phyloP scores from a whole-genome alignment of 805 yeast species.

The Candida oleophila region DNA sequence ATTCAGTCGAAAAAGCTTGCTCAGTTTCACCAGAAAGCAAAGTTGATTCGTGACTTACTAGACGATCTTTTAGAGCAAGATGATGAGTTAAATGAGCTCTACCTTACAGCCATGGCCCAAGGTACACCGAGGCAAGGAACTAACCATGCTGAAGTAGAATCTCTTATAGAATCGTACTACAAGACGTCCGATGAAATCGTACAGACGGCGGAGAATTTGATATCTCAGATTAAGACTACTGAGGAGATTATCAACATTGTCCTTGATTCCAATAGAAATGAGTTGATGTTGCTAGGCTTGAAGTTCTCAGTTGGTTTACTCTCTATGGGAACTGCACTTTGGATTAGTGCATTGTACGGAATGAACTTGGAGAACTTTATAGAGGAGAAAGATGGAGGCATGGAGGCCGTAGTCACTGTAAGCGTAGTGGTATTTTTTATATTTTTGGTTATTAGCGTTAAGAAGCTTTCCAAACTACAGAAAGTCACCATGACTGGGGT shows the following conservation, averaged over 20 bases:
- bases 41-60: slow-evolving; percentile 75
- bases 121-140: slow-evolving; percentile 49
- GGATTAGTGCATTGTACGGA: slow-evolving; percentile 85
- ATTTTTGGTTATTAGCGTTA: slow-evolving; percentile 55
- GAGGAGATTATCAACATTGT: slow-evolving; percentile 94
- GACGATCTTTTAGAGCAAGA: slow-evolving; percentile 87
- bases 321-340: slow-evolving; percentile 77
- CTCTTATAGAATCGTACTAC: slow-evolving; percentile 86
- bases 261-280: slow-evolving; percentile 90
- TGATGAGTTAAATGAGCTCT: slow-evolving; percentile 79
- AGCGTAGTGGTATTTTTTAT: slow-evolving; percentile 43
- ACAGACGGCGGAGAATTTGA: slow-evolving; percentile 76
- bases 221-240: slow-evolving; percentile 84
- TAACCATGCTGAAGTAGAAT: slow-evolving; percentile 85
- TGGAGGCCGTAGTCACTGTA: slow-evolving; percentile 46
- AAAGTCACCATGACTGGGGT: slow-evolving; percentile 66
- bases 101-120: slow-evolving; percentile 59
- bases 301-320: slow-evolving; percentile 80
- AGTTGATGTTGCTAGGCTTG: slow-evolving; percentile 83
- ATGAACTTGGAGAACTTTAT: slow-evolving; percentile 93
- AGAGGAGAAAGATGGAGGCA: slow-evolving; percentile 78
- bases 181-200: slow-evolving; percentile 92
- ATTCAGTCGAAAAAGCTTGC: slow-evolving; percentile 83
- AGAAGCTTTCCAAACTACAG: slow-evolving; percentile 62
- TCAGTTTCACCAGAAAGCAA: slow-evolving; percentile 81